Evolutionary conservation across 768 basidiomycete genomes (phyloP).

Genomic region (Goffeauzyma gilvescens): DNA sequence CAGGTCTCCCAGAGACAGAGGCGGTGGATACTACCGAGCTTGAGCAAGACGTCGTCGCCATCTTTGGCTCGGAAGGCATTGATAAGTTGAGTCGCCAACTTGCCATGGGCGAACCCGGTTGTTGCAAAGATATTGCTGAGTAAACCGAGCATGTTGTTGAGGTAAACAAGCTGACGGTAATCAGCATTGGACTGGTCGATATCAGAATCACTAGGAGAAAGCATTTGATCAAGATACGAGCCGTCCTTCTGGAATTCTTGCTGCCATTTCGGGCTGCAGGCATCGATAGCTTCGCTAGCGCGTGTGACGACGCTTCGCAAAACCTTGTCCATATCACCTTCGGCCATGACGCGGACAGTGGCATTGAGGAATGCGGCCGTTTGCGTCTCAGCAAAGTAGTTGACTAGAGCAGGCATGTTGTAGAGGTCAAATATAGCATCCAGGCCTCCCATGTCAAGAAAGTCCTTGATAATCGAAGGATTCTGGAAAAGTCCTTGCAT

Average conservation of each 20-base stretch:
- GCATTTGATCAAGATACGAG: too few species aligned
- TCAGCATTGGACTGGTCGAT: slow-evolving; percentile 39
- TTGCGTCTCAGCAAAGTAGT: slow-evolving; percentile 66
- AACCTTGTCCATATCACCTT: slow-evolving; percentile 34
- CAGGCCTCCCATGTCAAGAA: slow-evolving; percentile 38
- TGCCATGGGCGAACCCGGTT: slow-evolving; percentile 60
- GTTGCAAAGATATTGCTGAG: slow-evolving; percentile 75
- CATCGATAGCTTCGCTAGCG: slow-evolving; percentile 37
- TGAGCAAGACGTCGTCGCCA: slow-evolving; percentile 45
- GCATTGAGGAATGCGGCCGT: slow-evolving; percentile 73
- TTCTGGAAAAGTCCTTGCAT: slow-evolving; percentile 90
- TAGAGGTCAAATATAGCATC: slow-evolving; percentile 15
- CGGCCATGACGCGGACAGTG: slow-evolving; percentile 72
- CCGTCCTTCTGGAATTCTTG: slow-evolving; percentile 1
- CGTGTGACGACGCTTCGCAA: slow-evolving; percentile 37
- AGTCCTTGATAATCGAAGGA: slow-evolving; percentile 70
- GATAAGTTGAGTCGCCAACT: slow-evolving; percentile 53
- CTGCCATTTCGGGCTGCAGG: not conserved
- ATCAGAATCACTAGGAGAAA: slow-evolving; percentile 13
- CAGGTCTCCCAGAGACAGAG: slow-evolving; percentile 76
- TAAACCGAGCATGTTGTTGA: slow-evolving; percentile 61
- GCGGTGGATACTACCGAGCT: slow-evolving; percentile 64
- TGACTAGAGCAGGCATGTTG: slow-evolving; percentile 66
- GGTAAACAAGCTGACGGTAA: slow-evolving; percentile 54
- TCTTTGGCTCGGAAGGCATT: slow-evolving; percentile 52